A percentile compares a stretch with the other conserved stretches of the same genome.
Evolutionary conservation across 2,329 filamentous ascomycete species (phyloP).

Genomic region (Lasiodiplodia hormozganensis): DNA sequence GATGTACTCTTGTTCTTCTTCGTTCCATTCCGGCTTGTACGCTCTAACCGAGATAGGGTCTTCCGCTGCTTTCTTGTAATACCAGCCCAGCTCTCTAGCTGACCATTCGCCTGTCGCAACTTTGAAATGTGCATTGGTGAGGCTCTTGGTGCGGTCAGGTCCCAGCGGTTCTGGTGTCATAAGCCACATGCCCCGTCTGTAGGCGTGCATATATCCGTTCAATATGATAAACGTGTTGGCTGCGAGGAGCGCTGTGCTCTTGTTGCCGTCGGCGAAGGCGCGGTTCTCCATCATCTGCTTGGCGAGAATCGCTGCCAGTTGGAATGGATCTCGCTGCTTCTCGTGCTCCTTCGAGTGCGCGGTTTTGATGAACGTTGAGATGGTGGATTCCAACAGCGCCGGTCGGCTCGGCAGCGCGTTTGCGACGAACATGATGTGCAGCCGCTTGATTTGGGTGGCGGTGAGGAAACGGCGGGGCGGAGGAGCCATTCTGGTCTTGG

Average conservation of each 20-base stretch:
- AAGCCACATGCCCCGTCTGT: not conserved
- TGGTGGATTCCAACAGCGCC: slow-evolving; percentile 37
- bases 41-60: too few species aligned
- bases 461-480: slow-evolving; percentile 24
- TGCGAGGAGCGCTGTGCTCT: slow-evolving; percentile 40
- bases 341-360: slow-evolving; percentile 34
- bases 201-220: slow-evolving; percentile 39
- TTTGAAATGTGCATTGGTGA: slow-evolving; percentile 30
- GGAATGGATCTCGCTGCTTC: slow-evolving; percentile 36
- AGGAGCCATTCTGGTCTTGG: not conserved
- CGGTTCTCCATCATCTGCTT: slow-evolving; percentile 44
- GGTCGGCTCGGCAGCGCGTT: slow-evolving; percentile 33
- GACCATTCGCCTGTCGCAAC: slow-evolving; percentile 31
- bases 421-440: slow-evolving; percentile 20
- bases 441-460: slow-evolving; percentile 27
- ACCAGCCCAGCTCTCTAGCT: slow-evolving; percentile 29
- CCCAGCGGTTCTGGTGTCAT: slow-evolving; percentile 1
- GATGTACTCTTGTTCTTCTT: too few species aligned
- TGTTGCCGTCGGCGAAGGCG: slow-evolving; percentile 42
- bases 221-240: slow-evolving; percentile 42
- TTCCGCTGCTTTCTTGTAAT: slow-evolving; percentile 27
- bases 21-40: too few species aligned
- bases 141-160: not conserved
- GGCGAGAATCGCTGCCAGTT: slow-evolving; percentile 38
- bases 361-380: slow-evolving; percentile 39